Percentiles rank a stretch among this genome's conserved stretches.
phyloP scores from a whole-genome alignment of 768 basidiomycete genomes.

The Lactarius vividus region DNA sequence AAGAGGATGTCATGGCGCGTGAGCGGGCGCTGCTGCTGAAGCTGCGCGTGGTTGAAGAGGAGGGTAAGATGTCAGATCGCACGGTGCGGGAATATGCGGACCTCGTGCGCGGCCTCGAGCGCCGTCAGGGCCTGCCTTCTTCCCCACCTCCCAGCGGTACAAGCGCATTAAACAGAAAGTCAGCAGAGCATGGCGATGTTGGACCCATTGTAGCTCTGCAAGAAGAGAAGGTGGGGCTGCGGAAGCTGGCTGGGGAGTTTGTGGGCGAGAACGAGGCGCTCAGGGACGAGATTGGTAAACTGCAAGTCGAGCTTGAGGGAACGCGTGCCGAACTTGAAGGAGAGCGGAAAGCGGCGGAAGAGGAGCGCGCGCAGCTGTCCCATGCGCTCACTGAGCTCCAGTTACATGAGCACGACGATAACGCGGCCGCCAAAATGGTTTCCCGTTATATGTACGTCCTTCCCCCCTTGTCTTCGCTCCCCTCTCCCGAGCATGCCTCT shows the following conservation, averaged over 20 bases:
- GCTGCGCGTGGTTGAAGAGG: constrained; percentile 52
- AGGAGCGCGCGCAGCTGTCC: constrained; percentile 47
- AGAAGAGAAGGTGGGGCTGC: constrained; percentile 49
- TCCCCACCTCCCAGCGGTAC: constrained; percentile 13
- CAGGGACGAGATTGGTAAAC: constrained; percentile 43
- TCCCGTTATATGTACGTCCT: constrained; percentile 74
- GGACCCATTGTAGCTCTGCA: constrained; percentile 36
- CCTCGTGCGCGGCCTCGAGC: constrained; percentile 65
- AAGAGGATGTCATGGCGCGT: constrained; percentile 51
- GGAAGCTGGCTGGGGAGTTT: constrained; percentile 49
- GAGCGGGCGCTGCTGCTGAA: constrained; percentile 49
- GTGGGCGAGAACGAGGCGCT: constrained; percentile 45
- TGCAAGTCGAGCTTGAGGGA: constrained; percentile 43
- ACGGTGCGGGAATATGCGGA: constrained; percentile 73
- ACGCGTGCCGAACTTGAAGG: constrained; percentile 49
- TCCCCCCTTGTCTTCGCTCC: not conserved
- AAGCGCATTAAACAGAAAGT: constrained; percentile 13
- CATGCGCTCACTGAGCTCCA: constrained; percentile 51
- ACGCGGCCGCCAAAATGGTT: constrained; percentile 79
- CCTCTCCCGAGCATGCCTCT: not conserved
- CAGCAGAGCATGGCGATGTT: constrained; percentile 12
- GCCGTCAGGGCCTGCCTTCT: constrained; percentile 36
- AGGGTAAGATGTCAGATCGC: constrained; percentile 57
- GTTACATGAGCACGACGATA: constrained; percentile 58
- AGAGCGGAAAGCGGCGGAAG: constrained; percentile 43